Percentiles rank a stretch among this genome's conserved stretches.
Conservation (phyloP, 2,329 filamentous ascomycete species). For the Venturia asperata region DNA sequence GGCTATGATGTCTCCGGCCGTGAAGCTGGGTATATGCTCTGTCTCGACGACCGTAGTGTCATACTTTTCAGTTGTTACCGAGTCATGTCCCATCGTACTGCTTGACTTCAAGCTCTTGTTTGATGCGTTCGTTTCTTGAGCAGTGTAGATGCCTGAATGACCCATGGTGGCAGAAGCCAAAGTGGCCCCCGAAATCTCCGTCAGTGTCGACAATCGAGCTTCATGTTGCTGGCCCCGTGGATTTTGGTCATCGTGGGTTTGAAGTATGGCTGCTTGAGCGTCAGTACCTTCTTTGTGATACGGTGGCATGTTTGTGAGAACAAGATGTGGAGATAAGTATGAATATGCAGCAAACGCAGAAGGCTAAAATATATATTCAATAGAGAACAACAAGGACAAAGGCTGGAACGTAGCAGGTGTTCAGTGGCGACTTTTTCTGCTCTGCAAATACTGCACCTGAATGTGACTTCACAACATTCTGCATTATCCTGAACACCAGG, state of each 20-base stretch:
- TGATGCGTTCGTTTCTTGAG: background rate
- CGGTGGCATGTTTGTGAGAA: background rate
- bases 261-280: background rate
- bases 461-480: background rate
- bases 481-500: background rate
- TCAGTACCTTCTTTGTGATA: background rate
- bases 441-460: background rate
- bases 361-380: background rate
- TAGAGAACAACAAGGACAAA: background rate
- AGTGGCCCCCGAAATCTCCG: background rate
- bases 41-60: background rate
- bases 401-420: background rate
- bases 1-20: background rate
- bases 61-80: background rate
- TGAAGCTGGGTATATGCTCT: constrained; percentile 2
- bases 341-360: background rate
- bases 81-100: background rate
- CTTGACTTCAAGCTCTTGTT: background rate
- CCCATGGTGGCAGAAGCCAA: background rate
- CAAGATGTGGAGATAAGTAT: background rate
- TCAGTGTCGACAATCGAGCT: background rate
- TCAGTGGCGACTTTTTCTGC: background rate
- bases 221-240: background rate
- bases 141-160: background rate
- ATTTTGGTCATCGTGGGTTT: background rate